Base-by-base conservation (phyloP, 2,329 filamentous ascomycete genomes). In the Pleoardoris graminearum region DNA sequence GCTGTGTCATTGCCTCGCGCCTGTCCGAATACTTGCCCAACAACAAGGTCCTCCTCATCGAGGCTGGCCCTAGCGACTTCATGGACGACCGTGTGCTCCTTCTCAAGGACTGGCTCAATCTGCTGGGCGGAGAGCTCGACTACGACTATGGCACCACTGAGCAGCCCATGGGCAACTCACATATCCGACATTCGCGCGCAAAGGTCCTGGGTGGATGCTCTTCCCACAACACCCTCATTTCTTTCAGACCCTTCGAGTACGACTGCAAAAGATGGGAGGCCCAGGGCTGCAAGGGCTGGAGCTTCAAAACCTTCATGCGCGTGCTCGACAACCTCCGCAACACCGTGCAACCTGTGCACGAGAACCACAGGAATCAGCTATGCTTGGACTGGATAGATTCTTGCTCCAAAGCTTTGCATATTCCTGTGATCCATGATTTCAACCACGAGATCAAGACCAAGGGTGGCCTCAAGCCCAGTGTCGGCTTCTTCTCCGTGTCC, bases 191-290 rank as follows among this genome's bases (percentile, higher is more conserved):
- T 79, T 95, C 91, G 12, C 87, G 91, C 57, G 91, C 91, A 59
- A 96, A 96, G 80, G 91, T 96, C 33, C 83, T 96, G 25, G 91
- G 91, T 62, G 91, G 91, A 61, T 96, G 91, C 81, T 95, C 91
- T 38, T 93, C 89, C 54, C 91, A 96, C 82, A 96, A 96, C 77
- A 96, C 91, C 17, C 81, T 96, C 66, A 96, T 96, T 74, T 94
- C 89, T 16, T 96, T 96, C 83, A 85, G 91, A 22, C 90, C 91
- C 7, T 95, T 96, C 70, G 85, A 91, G 74, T 92, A 95, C 74
- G 91, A 96, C 75, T 84, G 89, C 77, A 82, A 90, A 69, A 82
- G 89, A 64, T 96, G 91, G 91, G 87, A 92, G 67, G 83, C 83
- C 27, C 80, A 90, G 68, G 91, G 91, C 55, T 91, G 88, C 77